Conservation (phyloP, 345 rosid genomes). For the Euphorbia pulcherrima region DNA sequence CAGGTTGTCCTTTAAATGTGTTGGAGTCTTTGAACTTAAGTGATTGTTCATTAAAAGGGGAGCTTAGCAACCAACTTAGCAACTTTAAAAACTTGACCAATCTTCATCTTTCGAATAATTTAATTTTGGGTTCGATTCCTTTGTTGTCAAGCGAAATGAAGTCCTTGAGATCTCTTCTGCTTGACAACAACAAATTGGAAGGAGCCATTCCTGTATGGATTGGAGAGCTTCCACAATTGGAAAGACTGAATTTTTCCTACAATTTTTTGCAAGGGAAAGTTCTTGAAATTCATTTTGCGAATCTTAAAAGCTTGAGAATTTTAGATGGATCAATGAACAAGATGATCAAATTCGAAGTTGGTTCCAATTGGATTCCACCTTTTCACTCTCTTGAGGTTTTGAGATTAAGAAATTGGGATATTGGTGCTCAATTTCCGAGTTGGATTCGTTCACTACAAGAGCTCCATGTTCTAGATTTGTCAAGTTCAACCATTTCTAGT, state of each 20-base stretch:
- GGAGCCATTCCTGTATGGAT: background rate
- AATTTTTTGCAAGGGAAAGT: background rate
- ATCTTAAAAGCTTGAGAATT: background rate
- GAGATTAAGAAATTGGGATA: slow-evolving; percentile 3
- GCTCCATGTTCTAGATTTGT: background rate
- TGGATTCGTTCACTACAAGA: background rate
- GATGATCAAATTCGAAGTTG: slow-evolving; percentile 1
- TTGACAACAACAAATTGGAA: background rate
- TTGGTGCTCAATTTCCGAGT: slow-evolving; percentile 1
- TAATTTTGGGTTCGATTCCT: slow-evolving; percentile 26
- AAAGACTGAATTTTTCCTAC: background rate
- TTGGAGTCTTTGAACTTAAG: background rate
- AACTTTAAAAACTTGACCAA: slow-evolving; percentile 8
- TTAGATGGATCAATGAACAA: background rate
- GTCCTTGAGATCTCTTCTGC: background rate
- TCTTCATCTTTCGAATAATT: slow-evolving; percentile 9
- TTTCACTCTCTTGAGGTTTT: background rate
- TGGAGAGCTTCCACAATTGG: background rate
- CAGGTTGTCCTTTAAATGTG: background rate
- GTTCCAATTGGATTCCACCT: slow-evolving; percentile 11
- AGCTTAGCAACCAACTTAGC: slow-evolving; percentile 10
- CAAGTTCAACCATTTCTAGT: background rate
- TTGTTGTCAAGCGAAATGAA: background rate
- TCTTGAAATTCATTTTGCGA: background rate
- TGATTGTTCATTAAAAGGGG: slow-evolving; percentile 6